Evolutionary conservation across 768 basidiomycete species (phyloP).

Genomic region (Neoboletus brunneissimus): DNA sequence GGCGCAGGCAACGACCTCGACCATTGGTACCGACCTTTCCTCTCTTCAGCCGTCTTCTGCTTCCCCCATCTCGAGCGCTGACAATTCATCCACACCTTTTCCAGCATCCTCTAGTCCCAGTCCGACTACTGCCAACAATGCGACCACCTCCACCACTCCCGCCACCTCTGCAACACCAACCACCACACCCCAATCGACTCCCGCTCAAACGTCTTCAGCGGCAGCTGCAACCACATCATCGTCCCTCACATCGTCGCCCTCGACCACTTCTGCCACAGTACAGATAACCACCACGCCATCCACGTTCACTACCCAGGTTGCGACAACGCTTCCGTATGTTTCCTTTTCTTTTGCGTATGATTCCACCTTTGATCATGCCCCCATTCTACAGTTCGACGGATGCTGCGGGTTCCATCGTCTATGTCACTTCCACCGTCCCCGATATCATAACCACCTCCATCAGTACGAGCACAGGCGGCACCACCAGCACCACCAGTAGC

Average conservation of each 20-base stretch:
- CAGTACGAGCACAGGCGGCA: not conserved
- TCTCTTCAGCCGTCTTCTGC: slow-evolving; percentile 5
- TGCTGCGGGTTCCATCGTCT: slow-evolving; percentile 17
- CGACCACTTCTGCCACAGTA: not conserved
- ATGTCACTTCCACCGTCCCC: slow-evolving; percentile 19
- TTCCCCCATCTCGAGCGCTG: slow-evolving; percentile 9
- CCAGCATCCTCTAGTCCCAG: slow-evolving; percentile 1
- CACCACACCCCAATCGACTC: not conserved
- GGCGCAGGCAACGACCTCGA: not conserved
- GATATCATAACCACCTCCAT: slow-evolving; percentile 14
- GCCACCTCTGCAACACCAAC: slow-evolving; percentile 1
- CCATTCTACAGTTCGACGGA: slow-evolving; percentile 21
- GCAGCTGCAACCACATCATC: not conserved
- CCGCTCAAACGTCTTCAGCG: not conserved
- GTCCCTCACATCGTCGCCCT: not conserved
- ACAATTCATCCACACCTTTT: slow-evolving; percentile 7
- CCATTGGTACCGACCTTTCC: slow-evolving; percentile 20
- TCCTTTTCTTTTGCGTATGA: too few species aligned
- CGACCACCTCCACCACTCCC: slow-evolving; percentile 1
- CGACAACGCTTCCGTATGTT: slow-evolving; percentile 20
- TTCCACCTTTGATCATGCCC: not conserved
- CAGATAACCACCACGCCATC: not conserved
- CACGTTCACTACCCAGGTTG: slow-evolving; percentile 17
- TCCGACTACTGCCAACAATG: not conserved
- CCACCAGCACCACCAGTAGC: not conserved